Evolutionary conservation across 1,284 basidiomycete species (phyloP).

Genomic region (Exobasidium rhododendri): DNA sequence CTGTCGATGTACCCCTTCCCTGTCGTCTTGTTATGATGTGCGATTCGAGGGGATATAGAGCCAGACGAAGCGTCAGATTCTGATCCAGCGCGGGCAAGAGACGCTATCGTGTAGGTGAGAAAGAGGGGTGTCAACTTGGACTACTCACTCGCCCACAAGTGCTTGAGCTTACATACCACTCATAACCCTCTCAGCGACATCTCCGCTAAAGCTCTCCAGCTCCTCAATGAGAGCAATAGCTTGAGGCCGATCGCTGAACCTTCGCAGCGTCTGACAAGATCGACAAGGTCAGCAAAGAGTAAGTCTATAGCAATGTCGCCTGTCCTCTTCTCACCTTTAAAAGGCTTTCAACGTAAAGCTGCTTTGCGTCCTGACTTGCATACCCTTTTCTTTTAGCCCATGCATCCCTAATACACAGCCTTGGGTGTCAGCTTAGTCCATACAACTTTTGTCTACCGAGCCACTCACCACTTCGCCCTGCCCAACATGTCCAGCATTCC

Average conservation of each 20-base stretch:
- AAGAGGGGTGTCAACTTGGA: neutral
- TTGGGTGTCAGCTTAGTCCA: conserved; percentile 57
- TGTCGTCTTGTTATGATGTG: neutral
- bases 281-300: neutral
- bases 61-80: conserved; percentile 6
- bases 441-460: neutral
- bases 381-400: conserved; percentile 88
- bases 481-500: conserved; percentile 88
- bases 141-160: neutral
- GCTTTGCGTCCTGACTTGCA: conserved; percentile 75
- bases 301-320: neutral
- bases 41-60: conserved; percentile 4
- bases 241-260: conserved; percentile 75
- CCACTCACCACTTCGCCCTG: conserved; percentile 82
- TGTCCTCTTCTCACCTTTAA: conserved; percentile 64
- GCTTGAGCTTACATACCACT: conserved; percentile 61
- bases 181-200: conserved; percentile 67
- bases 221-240: conserved; percentile 74
- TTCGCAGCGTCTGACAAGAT: conserved; percentile 66
- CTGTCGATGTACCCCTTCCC: neutral
- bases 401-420: conserved; percentile 63
- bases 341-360: conserved; percentile 81
- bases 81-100: conserved; percentile 12
- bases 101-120: conserved; percentile 2
- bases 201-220: conserved; percentile 73